Percentiles rank a stretch among this genome's conserved stretches.
Evolutionary conservation across 345 rosid genomes (phyloP).

Genomic region (Turnera subulata): DNA sequence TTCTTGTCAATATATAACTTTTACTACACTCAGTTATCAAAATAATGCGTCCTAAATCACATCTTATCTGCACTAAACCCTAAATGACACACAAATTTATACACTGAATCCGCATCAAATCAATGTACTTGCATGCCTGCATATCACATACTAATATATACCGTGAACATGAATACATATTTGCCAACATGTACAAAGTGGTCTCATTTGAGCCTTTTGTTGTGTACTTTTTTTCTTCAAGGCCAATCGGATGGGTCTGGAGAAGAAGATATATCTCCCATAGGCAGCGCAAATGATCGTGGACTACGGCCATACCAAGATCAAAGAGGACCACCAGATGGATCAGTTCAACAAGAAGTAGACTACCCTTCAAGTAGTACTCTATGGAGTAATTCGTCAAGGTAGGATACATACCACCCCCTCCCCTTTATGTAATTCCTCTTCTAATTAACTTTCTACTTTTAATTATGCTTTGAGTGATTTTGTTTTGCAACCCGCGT

Average conservation of each 20-base stretch:
- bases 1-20: no score
- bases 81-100: conserved; percentile 1
- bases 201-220: neutral
- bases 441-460: neutral
- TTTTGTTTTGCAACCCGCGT: neutral
- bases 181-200: neutral
- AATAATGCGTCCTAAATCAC: no score
- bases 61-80: conserved; percentile 4
- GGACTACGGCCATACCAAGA: conserved; percentile 29
- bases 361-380: conserved; percentile 31
- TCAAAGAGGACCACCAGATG: conserved; percentile 42
- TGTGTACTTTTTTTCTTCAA: conserved; percentile 13
- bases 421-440: neutral
- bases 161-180: conserved; percentile 18
- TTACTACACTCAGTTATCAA: no score
- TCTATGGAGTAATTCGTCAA: conserved; percentile 74
- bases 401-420: conserved; percentile 33
- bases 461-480: neutral
- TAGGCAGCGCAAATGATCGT: conserved; percentile 34
- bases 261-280: conserved; percentile 58
- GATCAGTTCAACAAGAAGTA: conserved; percentile 42
- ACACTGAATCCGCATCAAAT: conserved; percentile 5
- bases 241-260: conserved; percentile 73
- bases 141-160: neutral
- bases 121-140: neutral